Evolutionary conservation across 1,284 basidiomycete species (phyloP).

Genomic region (Ceratobasidium sp.): DNA sequence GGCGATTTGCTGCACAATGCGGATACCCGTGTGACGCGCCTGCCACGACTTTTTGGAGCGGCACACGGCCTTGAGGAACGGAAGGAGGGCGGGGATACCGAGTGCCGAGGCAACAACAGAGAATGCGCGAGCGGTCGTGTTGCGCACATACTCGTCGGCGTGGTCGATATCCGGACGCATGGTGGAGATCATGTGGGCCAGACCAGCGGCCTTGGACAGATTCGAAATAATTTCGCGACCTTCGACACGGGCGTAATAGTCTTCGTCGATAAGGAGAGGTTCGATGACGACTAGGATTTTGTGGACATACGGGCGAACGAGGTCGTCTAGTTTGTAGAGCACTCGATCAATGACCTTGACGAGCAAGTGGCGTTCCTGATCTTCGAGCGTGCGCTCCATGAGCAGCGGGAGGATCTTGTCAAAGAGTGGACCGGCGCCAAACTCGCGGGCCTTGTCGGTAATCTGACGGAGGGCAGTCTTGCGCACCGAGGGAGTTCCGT

Average conservation of each 20-base stretch:
- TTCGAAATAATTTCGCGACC: constrained; percentile 99
- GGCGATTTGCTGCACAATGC: constrained; percentile 99
- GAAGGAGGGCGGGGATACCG: constrained; percentile 95
- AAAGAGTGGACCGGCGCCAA: constrained; percentile 98
- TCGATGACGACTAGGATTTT: constrained; percentile 99
- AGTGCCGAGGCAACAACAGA: constrained; percentile 98
- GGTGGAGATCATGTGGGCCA: constrained; percentile 99
- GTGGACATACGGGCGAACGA: constrained; percentile 98
- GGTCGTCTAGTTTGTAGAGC: constrained; percentile 98
- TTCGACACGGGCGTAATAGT: constrained; percentile 99
- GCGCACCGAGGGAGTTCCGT: constrained; percentile 96
- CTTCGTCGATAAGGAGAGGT: constrained; percentile 97
- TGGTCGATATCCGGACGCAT: constrained; percentile 99
- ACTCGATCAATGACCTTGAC: constrained; percentile 99
- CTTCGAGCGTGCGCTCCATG: constrained; percentile 99
- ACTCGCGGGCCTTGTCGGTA: constrained; percentile 99
- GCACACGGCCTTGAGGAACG: constrained; percentile 98
- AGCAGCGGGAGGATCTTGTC: constrained; percentile 98
- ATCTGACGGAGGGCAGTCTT: constrained; percentile 98
- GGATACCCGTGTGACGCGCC: constrained; percentile 98
- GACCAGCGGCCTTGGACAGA: constrained; percentile 96
- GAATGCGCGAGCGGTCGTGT: constrained; percentile 98
- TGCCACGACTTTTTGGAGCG: constrained; percentile 99
- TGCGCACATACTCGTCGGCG: constrained; percentile 98
- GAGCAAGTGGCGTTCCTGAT: constrained; percentile 97